Base-by-base conservation (phyloP, 129 eudicot species). In the Dittrichia graveolens region DNA sequence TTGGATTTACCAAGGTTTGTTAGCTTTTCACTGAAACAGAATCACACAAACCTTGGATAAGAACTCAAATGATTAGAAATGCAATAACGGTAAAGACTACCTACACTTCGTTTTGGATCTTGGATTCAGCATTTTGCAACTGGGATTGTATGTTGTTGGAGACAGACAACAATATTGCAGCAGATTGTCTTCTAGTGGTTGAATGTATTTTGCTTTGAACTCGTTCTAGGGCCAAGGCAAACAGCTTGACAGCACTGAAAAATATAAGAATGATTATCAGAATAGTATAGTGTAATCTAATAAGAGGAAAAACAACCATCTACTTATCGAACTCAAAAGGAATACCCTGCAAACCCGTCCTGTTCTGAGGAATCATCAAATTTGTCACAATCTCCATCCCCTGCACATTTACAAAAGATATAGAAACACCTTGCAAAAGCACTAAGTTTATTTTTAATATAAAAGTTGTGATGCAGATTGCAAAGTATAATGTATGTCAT, bases 11-110 rank as follows among this genome's bases (percentile, higher is more conserved):
- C 83, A 35, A 67, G 77, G 77, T 64, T 77, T 76, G 84, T 84
- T 46, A 94, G 82, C 85, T 88, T 90, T 72, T 85, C 96, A 81
- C 98, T 94, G 98, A 60, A 87, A 86, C 64, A 82, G n/a, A 41
- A 73, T 63, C 52, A 74, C 64, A 75, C 35, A 62, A 61, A 68
- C 35, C 81, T 74, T 65, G 18, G 59, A 52, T 58, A 46, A 71
- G 80, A 80, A 57, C 11, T 57, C 42, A 61, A 73, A 5, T 44
- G 43, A 52, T 54, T 2, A 7, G 10, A 63, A 46, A 60, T 34
- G 44, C 11, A 55, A 44, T 46, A 37, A 55, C 5, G 65, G 39
- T 55, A 70, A 61, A 75, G 16, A 45, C 39, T 49, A 85, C 97
- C 39, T 81, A 94, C 98, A 90, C 69, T 71, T 90, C 93, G 41